Base-by-base conservation (phyloP, 169 alveolate species). In the Cystoisospora suis region DNA sequence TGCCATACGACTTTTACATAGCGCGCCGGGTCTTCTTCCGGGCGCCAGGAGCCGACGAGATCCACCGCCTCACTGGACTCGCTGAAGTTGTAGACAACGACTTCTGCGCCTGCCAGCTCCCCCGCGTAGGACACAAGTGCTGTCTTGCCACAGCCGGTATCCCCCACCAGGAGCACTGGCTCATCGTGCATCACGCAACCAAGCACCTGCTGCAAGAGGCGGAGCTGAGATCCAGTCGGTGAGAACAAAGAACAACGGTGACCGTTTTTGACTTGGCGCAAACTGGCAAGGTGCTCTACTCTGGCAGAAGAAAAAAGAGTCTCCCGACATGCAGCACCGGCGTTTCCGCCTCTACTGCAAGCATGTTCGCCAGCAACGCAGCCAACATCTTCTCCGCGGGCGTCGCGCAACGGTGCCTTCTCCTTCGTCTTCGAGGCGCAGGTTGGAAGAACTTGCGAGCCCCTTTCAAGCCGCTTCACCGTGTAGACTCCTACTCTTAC, bases 71-170 rank as follows among this genome's bases (percentile, higher is more conserved):
- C 99, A n/a, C 97, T 95, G 86, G 97, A 98, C 65, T 97, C 99
- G 85, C 96, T 96, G 87, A 98, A 97, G 90, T 98, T 98, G 92
- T 97, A 98, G 9, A 99, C 99, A 93, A 96, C 94, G 36, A 98
- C 95, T 87, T 96, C 96, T 69, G 88, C 96, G 81, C 94, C 97
- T 91, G 96, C 93, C 49, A 97, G 87, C 75, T 96, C 95, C 23
- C 99, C 98, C 46, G 98, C 88, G 87, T 96, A 95, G 92, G 98
- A 99, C 36, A 99, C 97, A 38, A 98, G 95, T 40, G 99, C 96
- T 2, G 99, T 98, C 93, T 98, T 98, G 38, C 99, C 99, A 15
- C 99, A 97, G 4, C 99, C 99, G 0, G 99, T 99, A 92, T 99
- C 99, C 20, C 99, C 99, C 69, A 98, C 98, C 59, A 99, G 93